Base-by-base conservation (phyloP, 2,329 filamentous ascomycete genomes). In the Colletotrichum spinosum region DNA sequence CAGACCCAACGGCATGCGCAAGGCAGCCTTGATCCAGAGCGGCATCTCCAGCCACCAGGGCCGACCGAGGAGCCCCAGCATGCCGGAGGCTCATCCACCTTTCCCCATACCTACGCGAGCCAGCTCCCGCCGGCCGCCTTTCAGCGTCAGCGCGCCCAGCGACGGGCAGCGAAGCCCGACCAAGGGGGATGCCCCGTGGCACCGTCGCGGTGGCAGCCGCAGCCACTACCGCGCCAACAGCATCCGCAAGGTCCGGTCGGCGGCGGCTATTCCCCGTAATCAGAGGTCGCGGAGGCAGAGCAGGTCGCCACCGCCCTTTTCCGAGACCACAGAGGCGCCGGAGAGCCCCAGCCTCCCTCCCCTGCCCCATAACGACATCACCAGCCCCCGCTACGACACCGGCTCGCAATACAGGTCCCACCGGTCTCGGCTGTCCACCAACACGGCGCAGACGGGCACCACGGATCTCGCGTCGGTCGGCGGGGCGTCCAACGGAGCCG, bases 61-160 rank as follows among this genome's bases (percentile, higher is more conserved):
- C 51, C 86, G 88, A 41, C 83, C 90, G 9, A 81, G 87, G 66
- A 93, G 88, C 72, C 89, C 90, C 52, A 93, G 85, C 74, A 78
- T 88, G 57, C 84, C 81, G 54, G 93, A 88, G 66, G 67, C 81
- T 59, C 80, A 88, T 56, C 94, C 96, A 35, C 96, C 96, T 0
- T 97, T 97, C 81, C 94, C 96, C 0, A 97, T 99, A 7, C 96
- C 96, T 0, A 90, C 90, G 3, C 86, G 96, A 61, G 92, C 93
- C 37, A 98, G 95, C 77, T 99, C 94, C 6, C 88, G 94, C 65
- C 90, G 91, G 72, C 85, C 90, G 25, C 86, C 88, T 1, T 78
- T 89, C 65, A 90, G 86, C 69, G 81, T 86, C 55, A 94, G 92
- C 74, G 82, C 83, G 3, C 83, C 85, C 0, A 88, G 87, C 67